phyloP scores from a whole-genome alignment of 108 stramenopile genomes.

The Cyclotella kingstonii region DNA sequence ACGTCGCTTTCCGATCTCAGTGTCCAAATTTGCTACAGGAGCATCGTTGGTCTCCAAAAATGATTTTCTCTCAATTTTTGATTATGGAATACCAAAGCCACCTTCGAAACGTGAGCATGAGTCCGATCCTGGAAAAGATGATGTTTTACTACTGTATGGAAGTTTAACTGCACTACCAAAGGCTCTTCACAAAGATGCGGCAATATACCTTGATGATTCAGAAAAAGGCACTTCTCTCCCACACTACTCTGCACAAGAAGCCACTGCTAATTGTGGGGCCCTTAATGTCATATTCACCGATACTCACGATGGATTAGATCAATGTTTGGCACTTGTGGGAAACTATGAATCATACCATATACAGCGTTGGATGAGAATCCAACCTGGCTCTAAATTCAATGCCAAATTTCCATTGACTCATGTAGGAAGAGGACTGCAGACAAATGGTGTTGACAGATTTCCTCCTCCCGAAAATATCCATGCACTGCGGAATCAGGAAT shows the following conservation, averaged over 20 bases:
- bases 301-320: slow-evolving; percentile 23
- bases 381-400: slow-evolving; percentile 17
- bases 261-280: slow-evolving; percentile 66
- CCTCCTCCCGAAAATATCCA: slow-evolving; percentile 39
- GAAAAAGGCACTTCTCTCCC: slow-evolving; percentile 1
- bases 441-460: slow-evolving; percentile 56
- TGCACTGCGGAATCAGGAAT: slow-evolving; percentile 42
- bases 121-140: slow-evolving; percentile 45
- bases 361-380: slow-evolving; percentile 65
- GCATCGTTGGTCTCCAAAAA: slow-evolving; percentile 39
- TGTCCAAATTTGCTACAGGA: slow-evolving; percentile 44
- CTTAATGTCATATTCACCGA: slow-evolving; percentile 68
- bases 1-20: slow-evolving; percentile 42
- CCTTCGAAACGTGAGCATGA: slow-evolving; percentile 42
- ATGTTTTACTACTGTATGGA: slow-evolving; percentile 69
- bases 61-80: slow-evolving; percentile 53
- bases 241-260: slow-evolving; percentile 39
- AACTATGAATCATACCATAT: slow-evolving; percentile 80
- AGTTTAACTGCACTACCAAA: slow-evolving; percentile 41
- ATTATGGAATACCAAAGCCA: slow-evolving; percentile 60
- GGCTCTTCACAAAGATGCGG: neutral
- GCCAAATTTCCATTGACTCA: slow-evolving; percentile 32
- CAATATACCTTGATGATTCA: neutral
- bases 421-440: slow-evolving; percentile 54
- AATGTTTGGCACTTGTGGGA: slow-evolving; percentile 72